Conservation (phyloP, 768 basidiomycete species). For the Collybiopsis confluens region DNA sequence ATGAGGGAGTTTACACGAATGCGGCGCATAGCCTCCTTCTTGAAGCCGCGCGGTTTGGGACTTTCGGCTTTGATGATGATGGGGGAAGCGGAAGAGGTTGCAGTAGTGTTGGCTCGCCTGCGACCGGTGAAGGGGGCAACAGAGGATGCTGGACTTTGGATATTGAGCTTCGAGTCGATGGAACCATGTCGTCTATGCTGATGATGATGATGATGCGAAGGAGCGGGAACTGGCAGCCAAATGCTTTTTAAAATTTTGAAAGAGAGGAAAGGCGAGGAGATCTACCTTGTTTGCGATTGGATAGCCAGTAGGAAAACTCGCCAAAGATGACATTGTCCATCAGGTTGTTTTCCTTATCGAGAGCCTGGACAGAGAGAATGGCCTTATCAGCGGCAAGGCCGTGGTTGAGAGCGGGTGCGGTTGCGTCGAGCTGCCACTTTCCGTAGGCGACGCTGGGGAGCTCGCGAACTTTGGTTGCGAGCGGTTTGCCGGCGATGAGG, state of each 20-base stretch:
- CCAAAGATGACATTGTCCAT: constrained; percentile 70
- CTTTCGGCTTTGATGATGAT: constrained; percentile 32
- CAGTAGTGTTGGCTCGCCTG: constrained; percentile 37
- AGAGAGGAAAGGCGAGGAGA: constrained; percentile 5
- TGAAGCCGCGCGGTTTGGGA: constrained; percentile 30
- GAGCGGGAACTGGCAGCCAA: neutral
- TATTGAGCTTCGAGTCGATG: constrained; percentile 29
- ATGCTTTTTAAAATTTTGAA: neutral
- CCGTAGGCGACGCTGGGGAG: constrained; percentile 42
- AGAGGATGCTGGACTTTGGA: constrained; percentile 17
- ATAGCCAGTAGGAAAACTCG: constrained; percentile 60
- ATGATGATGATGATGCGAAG: constrained; percentile 14
- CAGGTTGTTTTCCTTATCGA: constrained; percentile 48
- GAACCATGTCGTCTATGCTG: constrained; percentile 15
- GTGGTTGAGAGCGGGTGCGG: constrained; percentile 51
- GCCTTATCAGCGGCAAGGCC: constrained; percentile 37
- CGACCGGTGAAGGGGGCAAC: constrained; percentile 21
- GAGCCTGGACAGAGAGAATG: constrained; percentile 57
- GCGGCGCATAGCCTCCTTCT: constrained; percentile 33
- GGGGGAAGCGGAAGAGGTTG: constrained; percentile 25
- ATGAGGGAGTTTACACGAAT: constrained; percentile 38
- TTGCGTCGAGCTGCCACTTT: constrained; percentile 62
- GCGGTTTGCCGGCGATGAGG: constrained; percentile 64
- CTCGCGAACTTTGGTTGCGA: constrained; percentile 62
- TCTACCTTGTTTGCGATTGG: constrained; percentile 30